These are phyloP conservation scores for Diutina scorzettiae DNA, from an alignment of 1,139 yeast species.

Conservation along the genomic window DNA sequence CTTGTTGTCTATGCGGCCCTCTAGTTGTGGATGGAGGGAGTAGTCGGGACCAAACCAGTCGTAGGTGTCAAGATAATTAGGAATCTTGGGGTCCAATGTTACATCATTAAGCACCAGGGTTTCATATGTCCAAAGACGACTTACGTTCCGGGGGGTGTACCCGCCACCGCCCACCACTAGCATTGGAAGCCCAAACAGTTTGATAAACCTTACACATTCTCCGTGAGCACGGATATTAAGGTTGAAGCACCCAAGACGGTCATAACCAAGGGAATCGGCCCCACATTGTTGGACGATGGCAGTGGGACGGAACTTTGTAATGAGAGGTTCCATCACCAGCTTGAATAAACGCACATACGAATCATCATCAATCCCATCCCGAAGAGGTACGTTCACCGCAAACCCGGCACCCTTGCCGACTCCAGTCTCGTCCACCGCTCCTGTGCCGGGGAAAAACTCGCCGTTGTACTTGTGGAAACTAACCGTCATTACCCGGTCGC, in stretches of 20 bases:
- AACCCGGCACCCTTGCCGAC: constrained; percentile 80
- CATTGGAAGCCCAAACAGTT: constrained; percentile 79
- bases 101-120: constrained; percentile 80
- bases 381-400: constrained; percentile 82
- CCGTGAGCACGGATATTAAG: constrained; percentile 88
- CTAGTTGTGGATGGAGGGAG: constrained; percentile 79
- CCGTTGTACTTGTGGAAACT: constrained; percentile 94
- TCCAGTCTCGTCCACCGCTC: constrained; percentile 78
- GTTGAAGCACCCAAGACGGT: constrained; percentile 87
- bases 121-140: constrained; percentile 91
- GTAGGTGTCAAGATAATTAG: constrained; percentile 69
- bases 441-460: constrained; percentile 95
- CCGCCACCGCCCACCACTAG: constrained; percentile 97
- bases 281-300: constrained; percentile 95
- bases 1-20: constrained; percentile 81
- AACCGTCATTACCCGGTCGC: constrained; percentile 91
- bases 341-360: constrained; percentile 69
- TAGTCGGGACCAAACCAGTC: constrained; percentile 90
- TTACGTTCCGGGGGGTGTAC: constrained; percentile 90
- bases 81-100: constrained; percentile 62
- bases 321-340: constrained; percentile 78
- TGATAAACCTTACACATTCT: constrained; percentile 81
- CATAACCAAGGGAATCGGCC: constrained; percentile 91
- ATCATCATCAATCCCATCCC: constrained; percentile 94
- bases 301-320: constrained; percentile 75